A percentile compares a stretch with the other conserved stretches of the same genome.
These are phyloP conservation scores for Tylopilus cervinicoccineus DNA, from an alignment of 768 basidiomycete species.

Conservation along the genomic window DNA sequence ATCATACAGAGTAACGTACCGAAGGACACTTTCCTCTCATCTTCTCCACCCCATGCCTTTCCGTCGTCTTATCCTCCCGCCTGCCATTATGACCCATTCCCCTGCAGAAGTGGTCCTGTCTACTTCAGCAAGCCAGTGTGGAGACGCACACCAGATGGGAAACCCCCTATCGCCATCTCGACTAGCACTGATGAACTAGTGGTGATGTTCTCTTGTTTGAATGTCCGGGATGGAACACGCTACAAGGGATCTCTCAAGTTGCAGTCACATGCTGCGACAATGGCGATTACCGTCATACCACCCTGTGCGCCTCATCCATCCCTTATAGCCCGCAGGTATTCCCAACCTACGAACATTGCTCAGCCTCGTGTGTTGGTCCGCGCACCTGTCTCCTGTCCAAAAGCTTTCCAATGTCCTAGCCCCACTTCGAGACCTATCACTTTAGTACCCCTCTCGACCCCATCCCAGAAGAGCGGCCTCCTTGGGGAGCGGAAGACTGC, in stretches of 20 bases:
- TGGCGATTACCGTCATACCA: constrained; percentile 16
- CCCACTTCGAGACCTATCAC: constrained; percentile 2
- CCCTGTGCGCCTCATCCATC: constrained; percentile 20
- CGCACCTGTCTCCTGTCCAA: not conserved
- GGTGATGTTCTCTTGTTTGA: constrained; percentile 15
- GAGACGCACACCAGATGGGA: not conserved
- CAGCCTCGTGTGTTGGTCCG: not conserved
- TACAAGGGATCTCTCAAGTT: not conserved
- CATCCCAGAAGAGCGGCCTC: not conserved
- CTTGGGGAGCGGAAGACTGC: constrained; percentile 1
- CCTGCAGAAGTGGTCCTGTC: constrained; percentile 2
- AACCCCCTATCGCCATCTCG: not conserved
- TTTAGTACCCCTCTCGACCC: constrained; percentile 1
- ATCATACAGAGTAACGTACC: not conserved
- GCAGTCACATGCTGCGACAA: constrained; percentile 11
- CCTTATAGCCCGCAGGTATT: not conserved
- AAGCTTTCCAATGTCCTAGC: constrained; percentile 2
- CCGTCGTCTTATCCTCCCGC: not conserved
- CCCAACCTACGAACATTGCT: not conserved
- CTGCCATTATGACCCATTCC: not conserved
- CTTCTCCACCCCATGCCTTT: not conserved
- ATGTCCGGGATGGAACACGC: constrained; percentile 9
- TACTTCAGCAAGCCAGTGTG: constrained; percentile 4
- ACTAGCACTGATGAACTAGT: constrained; percentile 6
- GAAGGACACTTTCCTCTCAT: too few relatives aligned